These are phyloP conservation scores for Cyamopsis tetragonoloba DNA, from an alignment of 306 rosid genomes.

Conservation along the genomic window DNA sequence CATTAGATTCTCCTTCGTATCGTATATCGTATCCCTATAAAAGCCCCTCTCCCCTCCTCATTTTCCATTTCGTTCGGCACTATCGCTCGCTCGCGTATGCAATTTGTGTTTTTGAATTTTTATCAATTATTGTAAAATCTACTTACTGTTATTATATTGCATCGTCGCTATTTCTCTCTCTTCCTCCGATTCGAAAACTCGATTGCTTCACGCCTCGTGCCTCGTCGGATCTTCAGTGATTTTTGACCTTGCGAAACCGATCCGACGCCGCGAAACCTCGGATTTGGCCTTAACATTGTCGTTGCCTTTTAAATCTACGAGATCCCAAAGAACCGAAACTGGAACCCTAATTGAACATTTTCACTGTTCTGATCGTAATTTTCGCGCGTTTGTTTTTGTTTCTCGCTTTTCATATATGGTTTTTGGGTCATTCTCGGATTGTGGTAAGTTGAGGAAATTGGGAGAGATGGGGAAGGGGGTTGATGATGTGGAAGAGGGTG, in stretches of 20 bases:
- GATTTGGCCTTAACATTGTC: neutral
- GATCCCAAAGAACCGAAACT: slow-evolving; percentile 20
- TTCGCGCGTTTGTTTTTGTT: neutral
- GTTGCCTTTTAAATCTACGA: neutral
- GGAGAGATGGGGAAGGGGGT: slow-evolving; percentile 57
- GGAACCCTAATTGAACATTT: slow-evolving; percentile 32
- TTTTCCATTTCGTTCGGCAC: neutral
- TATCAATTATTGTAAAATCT: neutral
- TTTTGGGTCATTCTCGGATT: slow-evolving; percentile 38
- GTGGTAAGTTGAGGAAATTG: slow-evolving; percentile 27
- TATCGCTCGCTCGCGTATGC: neutral
- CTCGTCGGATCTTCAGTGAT: slow-evolving; percentile 20
- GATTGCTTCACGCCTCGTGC: neutral
- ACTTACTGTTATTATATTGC: neutral
- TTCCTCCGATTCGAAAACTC: neutral
- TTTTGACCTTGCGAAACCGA: slow-evolving; percentile 8
- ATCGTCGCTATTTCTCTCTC: neutral
- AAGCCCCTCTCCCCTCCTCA: neutral
- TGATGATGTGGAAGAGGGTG: slow-evolving; percentile 91
- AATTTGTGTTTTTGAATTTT: neutral
- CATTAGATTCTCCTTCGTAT: neutral
- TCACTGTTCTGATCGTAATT: neutral
- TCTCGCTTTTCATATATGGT: slow-evolving; percentile 43
- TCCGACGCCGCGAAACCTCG: neutral
- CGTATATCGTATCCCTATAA: slow-evolving; percentile 23